These are phyloP conservation scores for Rhodotorula sp. DNA, from an alignment of 1,284 basidiomycete species.

Conservation along the genomic window DNA sequence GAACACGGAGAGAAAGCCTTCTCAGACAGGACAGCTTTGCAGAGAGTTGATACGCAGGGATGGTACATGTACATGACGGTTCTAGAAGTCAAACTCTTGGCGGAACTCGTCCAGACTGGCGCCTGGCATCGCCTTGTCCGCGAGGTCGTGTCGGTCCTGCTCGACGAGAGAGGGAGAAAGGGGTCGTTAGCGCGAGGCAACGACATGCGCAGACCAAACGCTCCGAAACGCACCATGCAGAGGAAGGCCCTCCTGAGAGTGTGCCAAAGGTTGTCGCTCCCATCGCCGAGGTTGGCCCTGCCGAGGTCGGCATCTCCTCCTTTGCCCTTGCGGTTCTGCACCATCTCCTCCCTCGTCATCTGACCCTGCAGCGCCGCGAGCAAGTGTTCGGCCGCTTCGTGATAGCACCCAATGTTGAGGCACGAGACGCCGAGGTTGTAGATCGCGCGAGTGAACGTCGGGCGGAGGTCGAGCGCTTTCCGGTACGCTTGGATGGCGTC, in stretches of 20 bases:
- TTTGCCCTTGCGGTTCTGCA: conserved; percentile 47
- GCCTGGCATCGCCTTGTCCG: conserved; percentile 42
- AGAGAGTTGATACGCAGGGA: too few relatives aligned
- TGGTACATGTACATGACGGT: background rate
- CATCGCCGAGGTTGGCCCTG: conserved; percentile 58
- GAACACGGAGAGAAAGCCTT: too few relatives aligned
- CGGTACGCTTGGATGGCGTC: conserved; percentile 93
- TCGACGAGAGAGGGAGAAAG: background rate
- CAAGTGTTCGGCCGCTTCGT: conserved; percentile 96
- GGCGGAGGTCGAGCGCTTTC: conserved; percentile 86
- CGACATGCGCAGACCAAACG: background rate
- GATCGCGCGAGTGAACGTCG: conserved; percentile 94
- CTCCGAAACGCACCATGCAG: conserved; percentile 55
- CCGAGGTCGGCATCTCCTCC: conserved; percentile 25
- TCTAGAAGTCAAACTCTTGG: conserved; percentile 44
- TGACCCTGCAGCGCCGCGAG: conserved; percentile 85
- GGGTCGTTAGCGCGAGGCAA: background rate
- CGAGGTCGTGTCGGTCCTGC: conserved; percentile 53
- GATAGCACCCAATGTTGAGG: conserved; percentile 89
- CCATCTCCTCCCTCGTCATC: conserved; percentile 51
- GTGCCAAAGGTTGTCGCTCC: conserved; percentile 80
- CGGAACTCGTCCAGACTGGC: conserved; percentile 41
- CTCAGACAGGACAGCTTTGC: too few relatives aligned
- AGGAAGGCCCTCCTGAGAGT: conserved; percentile 83
- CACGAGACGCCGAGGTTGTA: conserved; percentile 74